A percentile compares a stretch with the other conserved stretches of the same genome.
Evolutionary conservation across 2,329 filamentous ascomycete genomes (phyloP).

Genomic region (Penicillium sp.): DNA sequence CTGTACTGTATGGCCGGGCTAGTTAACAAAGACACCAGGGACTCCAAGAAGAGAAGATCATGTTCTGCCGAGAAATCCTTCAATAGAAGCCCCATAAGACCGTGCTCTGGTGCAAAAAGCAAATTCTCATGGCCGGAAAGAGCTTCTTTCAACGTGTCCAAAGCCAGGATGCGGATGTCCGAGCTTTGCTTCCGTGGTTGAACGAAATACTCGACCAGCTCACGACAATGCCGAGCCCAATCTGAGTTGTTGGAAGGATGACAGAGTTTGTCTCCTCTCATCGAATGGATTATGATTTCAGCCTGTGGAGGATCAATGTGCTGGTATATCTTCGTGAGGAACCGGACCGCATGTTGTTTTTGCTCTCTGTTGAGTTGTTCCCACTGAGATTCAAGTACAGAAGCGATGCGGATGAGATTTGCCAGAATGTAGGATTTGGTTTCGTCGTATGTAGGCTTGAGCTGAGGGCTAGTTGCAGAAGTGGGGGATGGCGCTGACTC

Average conservation of each 20-base stretch:
- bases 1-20: conserved; percentile 30
- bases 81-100: conserved; percentile 34
- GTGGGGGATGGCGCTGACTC: conserved; percentile 24
- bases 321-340: conserved; percentile 37
- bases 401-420: conserved; percentile 38
- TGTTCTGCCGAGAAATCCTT: conserved; percentile 37
- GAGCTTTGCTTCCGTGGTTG: conserved; percentile 37
- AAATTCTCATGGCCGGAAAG: conserved; percentile 33
- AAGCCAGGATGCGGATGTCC: conserved; percentile 40
- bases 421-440: conserved; percentile 39
- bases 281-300: conserved; percentile 38
- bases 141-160: conserved; percentile 42
- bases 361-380: conserved; percentile 37
- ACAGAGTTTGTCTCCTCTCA: conserved; percentile 35
- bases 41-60: conserved; percentile 40
- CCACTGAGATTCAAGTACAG: conserved; percentile 39
- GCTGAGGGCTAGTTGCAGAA: conserved; percentile 24
- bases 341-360: conserved; percentile 34
- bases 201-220: conserved; percentile 39
- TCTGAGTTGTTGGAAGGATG: conserved; percentile 29
- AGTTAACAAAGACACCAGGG: conserved; percentile 40
- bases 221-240: conserved; percentile 37
- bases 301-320: conserved; percentile 40
- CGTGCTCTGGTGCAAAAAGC: conserved; percentile 32
- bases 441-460: conserved; percentile 35